Base-by-base conservation (phyloP, 139 green algal genomes). In the Coelastrella sp. region DNA sequence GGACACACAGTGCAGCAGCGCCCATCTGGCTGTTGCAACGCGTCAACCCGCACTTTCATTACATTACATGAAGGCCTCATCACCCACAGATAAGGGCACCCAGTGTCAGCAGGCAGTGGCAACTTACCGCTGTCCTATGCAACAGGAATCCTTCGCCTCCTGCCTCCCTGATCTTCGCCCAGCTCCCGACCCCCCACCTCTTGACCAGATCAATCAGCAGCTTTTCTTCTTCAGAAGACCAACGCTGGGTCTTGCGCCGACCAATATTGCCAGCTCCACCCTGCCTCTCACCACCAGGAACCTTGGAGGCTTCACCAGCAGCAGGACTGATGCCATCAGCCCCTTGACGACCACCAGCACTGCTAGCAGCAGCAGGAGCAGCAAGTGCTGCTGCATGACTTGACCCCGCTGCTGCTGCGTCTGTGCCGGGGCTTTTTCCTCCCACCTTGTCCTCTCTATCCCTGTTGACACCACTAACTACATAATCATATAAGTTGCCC, bases 301-400 rank as follows among this genome's bases (percentile, higher is more conserved):
- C n/a, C n/a, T n/a, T n/a, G n/a, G n/a, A n/a, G n/a, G n/a, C 71
- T 23, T 43, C 71, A 21, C 25, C 43, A 6, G 41, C 17, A 37
- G 7, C 67, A 32, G 67, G 41, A n/a, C n/a, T n/a, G n/a, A n/a
- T n/a, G n/a, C n/a, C n/a, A n/a, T n/a, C n/a, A n/a, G n/a, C n/a
- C n/a, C n/a, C n/a, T n/a, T n/a, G n/a, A n/a, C n/a, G n/a, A n/a
- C n/a, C n/a, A n/a, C n/a, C n/a, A n/a, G n/a, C n/a, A n/a, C n/a
- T n/a, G n/a, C n/a, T n/a, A n/a, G n/a, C 64, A n/a, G 64, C 34
- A 74, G 64, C 64, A 32, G 64, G 34, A 51, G 68, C 68, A 59
- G 68, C 38, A 35, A n/a, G 40, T 60, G 69, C 69, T 32, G 37
- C 69, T 62, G 40, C 69, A 51, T n/a, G n/a, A n/a, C n/a, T n/a